Evolutionary conservation across 2,329 filamentous ascomycete species (phyloP).

Genomic region (Fusarium sp.): DNA sequence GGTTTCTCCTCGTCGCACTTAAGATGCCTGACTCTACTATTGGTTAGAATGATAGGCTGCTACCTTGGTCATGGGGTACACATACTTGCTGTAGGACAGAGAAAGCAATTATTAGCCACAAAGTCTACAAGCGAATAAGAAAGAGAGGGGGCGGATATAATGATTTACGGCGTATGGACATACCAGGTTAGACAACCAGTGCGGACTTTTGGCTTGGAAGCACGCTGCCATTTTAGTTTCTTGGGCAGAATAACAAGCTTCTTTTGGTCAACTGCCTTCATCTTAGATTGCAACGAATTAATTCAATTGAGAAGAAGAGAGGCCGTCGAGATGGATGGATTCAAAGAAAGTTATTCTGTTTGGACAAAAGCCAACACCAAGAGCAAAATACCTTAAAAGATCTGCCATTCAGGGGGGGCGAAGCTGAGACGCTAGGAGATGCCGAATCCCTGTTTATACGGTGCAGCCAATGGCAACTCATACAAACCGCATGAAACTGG

Average conservation of each 20-base stretch:
- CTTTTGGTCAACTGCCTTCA: background rate
- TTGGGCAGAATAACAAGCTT: slow-evolving; percentile 13
- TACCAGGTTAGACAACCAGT: slow-evolving; percentile 43
- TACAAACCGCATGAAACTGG: background rate
- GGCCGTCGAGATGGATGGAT: background rate
- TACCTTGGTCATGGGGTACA: background rate
- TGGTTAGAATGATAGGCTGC: background rate
- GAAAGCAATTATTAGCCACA: slow-evolving; percentile 1
- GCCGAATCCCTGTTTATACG: slow-evolving; percentile 6
- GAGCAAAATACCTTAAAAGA: slow-evolving; percentile 4
- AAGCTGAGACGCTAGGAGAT: slow-evolving; percentile 5
- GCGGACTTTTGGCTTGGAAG: slow-evolving; percentile 34
- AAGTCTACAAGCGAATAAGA: background rate
- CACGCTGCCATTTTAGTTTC: slow-evolving; percentile 30
- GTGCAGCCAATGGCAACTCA: background rate
- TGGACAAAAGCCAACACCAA: slow-evolving; percentile 14
- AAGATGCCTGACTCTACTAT: slow-evolving; percentile 36
- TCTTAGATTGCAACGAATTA: background rate
- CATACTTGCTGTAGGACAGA: background rate
- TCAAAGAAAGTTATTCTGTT: slow-evolving; percentile 15
- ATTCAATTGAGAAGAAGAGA: background rate
- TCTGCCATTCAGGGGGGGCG: slow-evolving; percentile 8
- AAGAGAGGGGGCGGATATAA: background rate
- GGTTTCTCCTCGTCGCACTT: slow-evolving; percentile 48
- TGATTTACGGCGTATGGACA: background rate